A percentile compares a stretch with the other conserved stretches of the same genome.
phyloP scores from a whole-genome alignment of 306 rosid species.

The Biancaea sappan region DNA sequence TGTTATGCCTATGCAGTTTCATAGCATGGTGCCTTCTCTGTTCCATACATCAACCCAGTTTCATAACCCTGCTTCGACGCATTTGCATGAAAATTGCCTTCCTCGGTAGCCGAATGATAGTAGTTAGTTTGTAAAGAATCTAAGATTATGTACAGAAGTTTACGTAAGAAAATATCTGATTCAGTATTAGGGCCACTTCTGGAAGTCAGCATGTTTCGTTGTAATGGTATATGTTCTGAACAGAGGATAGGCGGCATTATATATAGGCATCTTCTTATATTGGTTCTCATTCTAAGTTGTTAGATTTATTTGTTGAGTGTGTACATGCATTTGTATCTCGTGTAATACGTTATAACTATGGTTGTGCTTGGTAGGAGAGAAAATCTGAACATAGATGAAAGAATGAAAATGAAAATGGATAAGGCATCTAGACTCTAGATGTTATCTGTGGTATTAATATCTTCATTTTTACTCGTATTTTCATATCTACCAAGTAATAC shows the following conservation, averaged over 20 bases:
- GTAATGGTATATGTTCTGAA: slow-evolving; percentile 2
- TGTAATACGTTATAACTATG: neutral
- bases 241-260: slow-evolving; percentile 4
- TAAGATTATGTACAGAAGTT: slow-evolving; percentile 28
- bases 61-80: slow-evolving; percentile 44
- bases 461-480: neutral
- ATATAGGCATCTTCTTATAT: neutral
- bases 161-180: slow-evolving; percentile 20
- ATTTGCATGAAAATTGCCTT: slow-evolving; percentile 51
- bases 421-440: neutral
- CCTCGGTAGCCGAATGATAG: slow-evolving; percentile 42
- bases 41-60: slow-evolving; percentile 42
- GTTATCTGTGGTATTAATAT: neutral
- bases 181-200: neutral
- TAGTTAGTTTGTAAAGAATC: slow-evolving; percentile 4
- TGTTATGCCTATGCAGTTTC: slow-evolving; percentile 52
- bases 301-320: neutral
- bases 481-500: neutral
- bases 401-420: neutral
- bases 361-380: neutral
- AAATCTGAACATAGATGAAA: neutral
- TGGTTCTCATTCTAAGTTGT: neutral
- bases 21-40: slow-evolving; percentile 50
- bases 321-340: neutral
- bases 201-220: neutral